Conservation (phyloP, 1,284 basidiomycete species). For the Heterobasidion parviporum region DNA sequence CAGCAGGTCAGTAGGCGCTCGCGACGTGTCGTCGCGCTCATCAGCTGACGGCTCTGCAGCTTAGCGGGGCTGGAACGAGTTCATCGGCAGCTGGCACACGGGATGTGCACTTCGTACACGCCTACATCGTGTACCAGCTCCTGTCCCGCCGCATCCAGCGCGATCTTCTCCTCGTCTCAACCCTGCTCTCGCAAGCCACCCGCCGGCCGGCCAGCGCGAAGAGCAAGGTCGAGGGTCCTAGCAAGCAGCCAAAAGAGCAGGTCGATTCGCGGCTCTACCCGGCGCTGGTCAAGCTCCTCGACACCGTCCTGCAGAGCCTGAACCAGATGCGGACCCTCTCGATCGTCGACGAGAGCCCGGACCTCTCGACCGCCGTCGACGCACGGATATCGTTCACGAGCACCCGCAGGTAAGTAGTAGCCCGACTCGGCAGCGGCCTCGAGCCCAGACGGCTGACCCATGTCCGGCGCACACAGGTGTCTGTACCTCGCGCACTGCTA, state of each 20-base stretch:
- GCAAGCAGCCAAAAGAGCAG: conserved; percentile 37
- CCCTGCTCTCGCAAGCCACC: conserved; percentile 36
- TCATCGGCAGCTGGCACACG: conserved; percentile 39
- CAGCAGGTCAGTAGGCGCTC: conserved; percentile 50
- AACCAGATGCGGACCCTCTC: conserved; percentile 76
- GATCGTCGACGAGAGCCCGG: conserved; percentile 83
- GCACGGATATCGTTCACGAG: conserved; percentile 68
- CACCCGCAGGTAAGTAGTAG: conserved; percentile 50
- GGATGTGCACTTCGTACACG: conserved; percentile 78
- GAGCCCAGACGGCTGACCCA: background rate
- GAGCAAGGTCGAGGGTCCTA: conserved; percentile 14
- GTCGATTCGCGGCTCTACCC: conserved; percentile 68
- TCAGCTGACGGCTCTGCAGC: conserved; percentile 20
- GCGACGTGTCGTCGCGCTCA: background rate
- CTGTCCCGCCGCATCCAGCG: conserved; percentile 81
- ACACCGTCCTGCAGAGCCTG: conserved; percentile 78
- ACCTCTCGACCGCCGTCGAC: conserved; percentile 71
- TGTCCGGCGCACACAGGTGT: conserved; percentile 33
- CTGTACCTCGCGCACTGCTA: conserved; percentile 69
- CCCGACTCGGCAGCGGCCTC: background rate
- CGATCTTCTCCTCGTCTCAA: conserved; percentile 75
- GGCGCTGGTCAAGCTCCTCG: conserved; percentile 81
- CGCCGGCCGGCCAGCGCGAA: conserved; percentile 7
- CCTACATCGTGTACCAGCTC: conserved; percentile 81
- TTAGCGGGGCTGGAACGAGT: conserved; percentile 29